These are phyloP conservation scores for Cladosporium sp. DNA, from an alignment of 2,329 filamentous ascomycete genomes.

Conservation along the genomic window DNA sequence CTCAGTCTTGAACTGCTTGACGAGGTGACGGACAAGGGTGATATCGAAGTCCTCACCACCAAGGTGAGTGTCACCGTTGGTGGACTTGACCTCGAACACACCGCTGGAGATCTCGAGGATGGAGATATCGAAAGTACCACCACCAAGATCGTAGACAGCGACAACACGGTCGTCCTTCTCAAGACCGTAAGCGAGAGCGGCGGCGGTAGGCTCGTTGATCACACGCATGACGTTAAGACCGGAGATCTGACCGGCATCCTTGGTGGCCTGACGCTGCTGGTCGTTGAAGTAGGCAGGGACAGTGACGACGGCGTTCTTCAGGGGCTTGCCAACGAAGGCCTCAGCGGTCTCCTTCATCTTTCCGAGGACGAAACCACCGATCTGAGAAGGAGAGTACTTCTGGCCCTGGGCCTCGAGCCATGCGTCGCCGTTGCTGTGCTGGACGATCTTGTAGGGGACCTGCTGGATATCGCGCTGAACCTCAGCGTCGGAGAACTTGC, in stretches of 20 bases:
- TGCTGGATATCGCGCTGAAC: constrained; percentile 97
- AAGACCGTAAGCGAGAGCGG: constrained; percentile 91
- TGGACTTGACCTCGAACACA: constrained; percentile 98
- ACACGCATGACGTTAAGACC: constrained; percentile 96
- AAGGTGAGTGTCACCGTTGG: constrained; percentile 97
- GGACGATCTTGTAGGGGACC: constrained; percentile 97
- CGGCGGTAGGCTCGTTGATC: constrained; percentile 96
- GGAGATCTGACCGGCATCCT: constrained; percentile 95
- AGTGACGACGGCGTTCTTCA: constrained; percentile 96
- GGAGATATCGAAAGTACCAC: constrained; percentile 99
- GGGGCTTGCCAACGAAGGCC: constrained; percentile 81
- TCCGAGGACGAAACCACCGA: constrained; percentile 91
- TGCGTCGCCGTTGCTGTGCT: constrained; percentile 94
- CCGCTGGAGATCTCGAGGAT: constrained; percentile 96
- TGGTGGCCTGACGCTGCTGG: constrained; percentile 95
- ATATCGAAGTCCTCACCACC: constrained; percentile 99
- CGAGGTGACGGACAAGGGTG: constrained; percentile 86
- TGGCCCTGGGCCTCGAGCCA: constrained; percentile 92
- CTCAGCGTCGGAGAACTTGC: constrained; percentile 91
- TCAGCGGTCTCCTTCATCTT: constrained; percentile 99
- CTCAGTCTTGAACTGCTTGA: constrained; percentile 95
- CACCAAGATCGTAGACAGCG: constrained; percentile 95
- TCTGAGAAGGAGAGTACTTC: constrained; percentile 97
- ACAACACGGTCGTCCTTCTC: constrained; percentile 94
- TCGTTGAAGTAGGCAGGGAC: constrained; percentile 99